Percentiles rank a stretch among this genome's conserved stretches.
phyloP scores from a whole-genome alignment of 2,329 filamentous ascomycete genomes.

The Podosphaera fusca region DNA sequence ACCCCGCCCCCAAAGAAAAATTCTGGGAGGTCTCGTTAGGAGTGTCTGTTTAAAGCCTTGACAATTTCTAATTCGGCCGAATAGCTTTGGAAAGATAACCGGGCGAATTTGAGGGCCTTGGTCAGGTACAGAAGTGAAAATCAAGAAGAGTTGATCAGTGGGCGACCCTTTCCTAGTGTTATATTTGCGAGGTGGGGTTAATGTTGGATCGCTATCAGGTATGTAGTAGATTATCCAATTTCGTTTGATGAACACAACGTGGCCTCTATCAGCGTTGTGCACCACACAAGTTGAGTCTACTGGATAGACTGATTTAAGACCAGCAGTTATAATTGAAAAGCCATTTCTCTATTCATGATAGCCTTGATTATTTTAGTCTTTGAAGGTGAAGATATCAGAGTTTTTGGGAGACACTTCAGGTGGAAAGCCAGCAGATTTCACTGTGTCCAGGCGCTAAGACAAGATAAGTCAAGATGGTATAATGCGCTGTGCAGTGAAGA shows the following conservation, averaged over 20 bases:
- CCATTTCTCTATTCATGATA: conserved; percentile 17
- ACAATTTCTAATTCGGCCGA: conserved; percentile 27
- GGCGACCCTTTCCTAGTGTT: conserved; percentile 26
- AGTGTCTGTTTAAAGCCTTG: conserved; percentile 28
- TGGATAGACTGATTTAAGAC: conserved; percentile 17
- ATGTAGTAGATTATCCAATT: conserved; percentile 9
- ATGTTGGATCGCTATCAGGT: conserved; percentile 26
- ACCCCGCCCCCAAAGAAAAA: conserved; percentile 24
- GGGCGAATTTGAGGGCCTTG: conserved; percentile 29
- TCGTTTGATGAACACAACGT: conserved; percentile 10
- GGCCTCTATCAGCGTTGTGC: conserved; percentile 14
- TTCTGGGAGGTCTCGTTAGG: conserved; percentile 17
- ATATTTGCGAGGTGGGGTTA: conserved; percentile 32
- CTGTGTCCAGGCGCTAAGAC: background rate
- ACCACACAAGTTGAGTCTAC: conserved; percentile 17
- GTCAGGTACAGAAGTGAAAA: conserved; percentile 41
- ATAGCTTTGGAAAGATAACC: conserved; percentile 29
- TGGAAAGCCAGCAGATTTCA: background rate
- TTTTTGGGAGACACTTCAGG: background rate
- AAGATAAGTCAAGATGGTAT: background rate
- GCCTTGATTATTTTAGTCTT: background rate
- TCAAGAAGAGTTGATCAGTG: conserved; percentile 39
- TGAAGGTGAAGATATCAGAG: background rate
- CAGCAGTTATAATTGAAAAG: conserved; percentile 13
- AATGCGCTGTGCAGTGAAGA: background rate